Percentiles rank a stretch among this genome's conserved stretches.
These are phyloP conservation scores for Mediolabrus comicus DNA, from an alignment of 108 stramenopile genomes.

Conservation along the genomic window DNA sequence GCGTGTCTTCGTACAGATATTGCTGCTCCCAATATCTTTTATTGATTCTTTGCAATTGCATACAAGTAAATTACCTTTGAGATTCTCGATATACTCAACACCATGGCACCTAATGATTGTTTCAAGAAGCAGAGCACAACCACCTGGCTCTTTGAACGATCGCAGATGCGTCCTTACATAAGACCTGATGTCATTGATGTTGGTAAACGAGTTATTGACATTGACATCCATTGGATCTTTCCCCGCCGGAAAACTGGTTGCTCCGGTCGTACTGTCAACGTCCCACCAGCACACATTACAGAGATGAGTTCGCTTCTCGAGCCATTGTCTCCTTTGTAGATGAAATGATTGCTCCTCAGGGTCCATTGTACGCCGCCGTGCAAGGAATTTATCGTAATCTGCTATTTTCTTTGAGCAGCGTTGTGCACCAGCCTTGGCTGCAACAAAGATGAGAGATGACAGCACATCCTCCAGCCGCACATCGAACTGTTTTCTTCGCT, in stretches of 20 bases:
- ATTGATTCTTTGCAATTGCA: slow-evolving; percentile 37
- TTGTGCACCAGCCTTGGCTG: slow-evolving; percentile 47
- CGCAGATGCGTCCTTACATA: slow-evolving; percentile 65
- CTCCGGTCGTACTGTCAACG: slow-evolving; percentile 25
- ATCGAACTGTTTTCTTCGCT: slow-evolving; percentile 63
- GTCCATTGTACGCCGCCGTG: slow-evolving; percentile 3
- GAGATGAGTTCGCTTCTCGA: slow-evolving; percentile 43
- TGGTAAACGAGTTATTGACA: slow-evolving; percentile 58
- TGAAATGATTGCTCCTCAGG: slow-evolving; percentile 30
- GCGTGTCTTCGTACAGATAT: slow-evolving; percentile 3
- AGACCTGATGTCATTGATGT: slow-evolving; percentile 58
- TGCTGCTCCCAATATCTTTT: slow-evolving; percentile 24
- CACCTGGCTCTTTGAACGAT: slow-evolving; percentile 65
- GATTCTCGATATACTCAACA: slow-evolving; percentile 1
- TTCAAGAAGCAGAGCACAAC: slow-evolving; percentile 81
- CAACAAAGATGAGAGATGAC: slow-evolving; percentile 63
- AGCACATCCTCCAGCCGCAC: slow-evolving; percentile 69
- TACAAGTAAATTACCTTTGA: slow-evolving; percentile 10
- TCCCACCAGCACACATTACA: slow-evolving; percentile 77
- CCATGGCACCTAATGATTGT: slow-evolving; percentile 75
- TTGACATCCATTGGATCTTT: slow-evolving; percentile 41
- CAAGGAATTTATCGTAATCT: slow-evolving; percentile 24
- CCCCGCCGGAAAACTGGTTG: slow-evolving; percentile 31
- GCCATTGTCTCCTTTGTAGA: background rate
- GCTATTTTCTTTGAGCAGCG: slow-evolving; percentile 43